Conservation (phyloP, 148 eudicot genomes). For the Beta vulgaris region DNA sequence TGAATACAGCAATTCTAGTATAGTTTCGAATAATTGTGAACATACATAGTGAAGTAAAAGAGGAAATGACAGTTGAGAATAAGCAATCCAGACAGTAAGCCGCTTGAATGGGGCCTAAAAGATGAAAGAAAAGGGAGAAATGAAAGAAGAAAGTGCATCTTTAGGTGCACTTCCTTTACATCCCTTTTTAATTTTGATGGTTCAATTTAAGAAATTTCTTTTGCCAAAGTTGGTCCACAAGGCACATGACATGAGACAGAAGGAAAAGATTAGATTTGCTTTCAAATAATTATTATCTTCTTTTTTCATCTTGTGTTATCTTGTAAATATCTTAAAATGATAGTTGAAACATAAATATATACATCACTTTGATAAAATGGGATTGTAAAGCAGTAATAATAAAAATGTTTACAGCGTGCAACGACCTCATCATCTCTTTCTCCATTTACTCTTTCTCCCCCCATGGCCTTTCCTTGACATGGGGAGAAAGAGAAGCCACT, state of each 20-base stretch:
- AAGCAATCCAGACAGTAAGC: background rate
- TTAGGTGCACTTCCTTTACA: background rate
- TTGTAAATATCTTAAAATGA: background rate
- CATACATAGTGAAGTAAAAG: background rate
- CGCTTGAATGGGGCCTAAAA: background rate
- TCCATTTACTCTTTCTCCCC: conserved; percentile 13
- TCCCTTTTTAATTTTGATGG: background rate
- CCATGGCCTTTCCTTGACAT: too few species aligned
- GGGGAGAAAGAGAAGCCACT: too few species aligned
- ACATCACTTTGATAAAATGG: background rate
- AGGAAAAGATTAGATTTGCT: background rate
- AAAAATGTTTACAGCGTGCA: conserved; percentile 19
- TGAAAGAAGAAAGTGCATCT: background rate
- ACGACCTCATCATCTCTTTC: conserved; percentile 14
- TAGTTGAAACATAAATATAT: conserved; percentile 1
- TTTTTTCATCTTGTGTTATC: too few species aligned
- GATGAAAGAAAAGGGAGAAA: background rate
- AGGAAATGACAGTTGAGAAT: background rate
- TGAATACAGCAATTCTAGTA: background rate
- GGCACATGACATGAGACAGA: conserved; percentile 13
- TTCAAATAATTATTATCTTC: conserved; percentile 1
- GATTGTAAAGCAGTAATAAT: background rate
- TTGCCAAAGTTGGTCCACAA: conserved; percentile 15
- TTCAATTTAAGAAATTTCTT: background rate
- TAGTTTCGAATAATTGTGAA: background rate